phyloP scores from a whole-genome alignment of 192 early-diverging fungal species.

The Coemansia sp. region DNA sequence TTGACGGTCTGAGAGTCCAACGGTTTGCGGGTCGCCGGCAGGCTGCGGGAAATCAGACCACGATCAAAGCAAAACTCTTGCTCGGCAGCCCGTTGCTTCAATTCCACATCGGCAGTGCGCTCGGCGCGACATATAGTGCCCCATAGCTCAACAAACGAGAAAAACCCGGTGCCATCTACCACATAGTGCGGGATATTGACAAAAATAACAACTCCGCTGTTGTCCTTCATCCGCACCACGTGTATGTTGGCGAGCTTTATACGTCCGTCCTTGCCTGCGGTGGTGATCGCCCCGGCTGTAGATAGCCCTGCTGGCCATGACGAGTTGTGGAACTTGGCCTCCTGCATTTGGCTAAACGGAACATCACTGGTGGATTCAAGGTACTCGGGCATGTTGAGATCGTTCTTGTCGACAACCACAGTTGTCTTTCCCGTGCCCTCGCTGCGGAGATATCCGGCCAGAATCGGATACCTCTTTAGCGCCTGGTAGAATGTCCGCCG shows the following conservation, averaged over 20 bases:
- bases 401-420: constrained; percentile 21
- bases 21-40: constrained; percentile 29
- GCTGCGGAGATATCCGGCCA: constrained; percentile 24
- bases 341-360: constrained; percentile 14
- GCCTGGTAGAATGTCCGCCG: constrained; percentile 32
- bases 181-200: constrained; percentile 46
- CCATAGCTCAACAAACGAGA: constrained; percentile 44
- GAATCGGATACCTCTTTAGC: constrained; percentile 31
- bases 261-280: constrained; percentile 15
- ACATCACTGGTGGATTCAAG: constrained; percentile 24
- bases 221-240: constrained; percentile 28
- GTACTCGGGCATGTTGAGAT: constrained; percentile 50
- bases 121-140: constrained; percentile 21
- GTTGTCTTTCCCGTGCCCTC: constrained; percentile 16
- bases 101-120: background rate
- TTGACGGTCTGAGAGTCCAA: constrained; percentile 16
- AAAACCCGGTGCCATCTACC: constrained; percentile 44
- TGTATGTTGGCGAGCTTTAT: constrained; percentile 34
- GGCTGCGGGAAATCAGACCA: constrained; percentile 19
- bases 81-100: constrained; percentile 1
- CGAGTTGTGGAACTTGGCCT: constrained; percentile 35
- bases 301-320: constrained; percentile 40
- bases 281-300: constrained; percentile 28
- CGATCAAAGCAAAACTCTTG: constrained; percentile 37
- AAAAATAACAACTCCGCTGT: constrained; percentile 40